These are phyloP conservation scores for Pseudevernia furfuracea DNA, from an alignment of 495 filamentous ascomycete species.

Conservation along the genomic window DNA sequence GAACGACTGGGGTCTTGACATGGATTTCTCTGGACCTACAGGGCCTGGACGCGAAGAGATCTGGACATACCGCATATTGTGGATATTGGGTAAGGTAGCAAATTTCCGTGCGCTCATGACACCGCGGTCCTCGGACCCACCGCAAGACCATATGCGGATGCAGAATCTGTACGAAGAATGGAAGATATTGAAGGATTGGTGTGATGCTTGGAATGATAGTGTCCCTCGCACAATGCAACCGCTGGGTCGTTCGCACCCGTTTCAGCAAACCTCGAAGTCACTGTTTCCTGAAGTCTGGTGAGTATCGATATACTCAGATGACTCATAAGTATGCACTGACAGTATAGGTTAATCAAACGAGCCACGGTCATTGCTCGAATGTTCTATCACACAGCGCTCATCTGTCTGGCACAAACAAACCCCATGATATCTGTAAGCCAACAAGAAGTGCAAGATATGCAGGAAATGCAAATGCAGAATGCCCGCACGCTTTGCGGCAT, in stretches of 20 bases:
- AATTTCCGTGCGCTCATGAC: slow-evolving; percentile 65
- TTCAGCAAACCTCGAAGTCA: slow-evolving; percentile 60
- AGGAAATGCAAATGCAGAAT: slow-evolving; percentile 58
- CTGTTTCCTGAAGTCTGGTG: slow-evolving; percentile 84
- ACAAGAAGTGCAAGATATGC: slow-evolving; percentile 52
- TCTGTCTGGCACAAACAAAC: slow-evolving; percentile 72
- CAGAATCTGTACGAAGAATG: slow-evolving; percentile 67
- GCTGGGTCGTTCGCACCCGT: slow-evolving; percentile 64
- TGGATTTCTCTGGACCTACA: slow-evolving; percentile 55
- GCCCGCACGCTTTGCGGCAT: slow-evolving; percentile 82
- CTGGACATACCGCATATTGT: slow-evolving; percentile 89
- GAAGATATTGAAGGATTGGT: slow-evolving; percentile 63
- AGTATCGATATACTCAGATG: slow-evolving; percentile 25
- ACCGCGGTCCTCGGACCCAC: slow-evolving; percentile 51
- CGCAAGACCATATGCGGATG: slow-evolving; percentile 52
- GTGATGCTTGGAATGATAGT: slow-evolving; percentile 69
- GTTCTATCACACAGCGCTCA: slow-evolving; percentile 85
- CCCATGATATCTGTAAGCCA: slow-evolving; percentile 49
- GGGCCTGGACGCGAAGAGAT: slow-evolving; percentile 59
- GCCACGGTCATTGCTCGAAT: slow-evolving; percentile 72
- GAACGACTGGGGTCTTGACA: slow-evolving; percentile 83
- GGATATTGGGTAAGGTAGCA: slow-evolving; percentile 78
- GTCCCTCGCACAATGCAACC: slow-evolving; percentile 83
- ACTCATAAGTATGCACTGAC: background rate
- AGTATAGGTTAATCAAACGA: slow-evolving; percentile 67